Evolutionary conservation across 495 filamentous ascomycete genomes (phyloP).

Genomic region (Chlorociboria aeruginascens): DNA sequence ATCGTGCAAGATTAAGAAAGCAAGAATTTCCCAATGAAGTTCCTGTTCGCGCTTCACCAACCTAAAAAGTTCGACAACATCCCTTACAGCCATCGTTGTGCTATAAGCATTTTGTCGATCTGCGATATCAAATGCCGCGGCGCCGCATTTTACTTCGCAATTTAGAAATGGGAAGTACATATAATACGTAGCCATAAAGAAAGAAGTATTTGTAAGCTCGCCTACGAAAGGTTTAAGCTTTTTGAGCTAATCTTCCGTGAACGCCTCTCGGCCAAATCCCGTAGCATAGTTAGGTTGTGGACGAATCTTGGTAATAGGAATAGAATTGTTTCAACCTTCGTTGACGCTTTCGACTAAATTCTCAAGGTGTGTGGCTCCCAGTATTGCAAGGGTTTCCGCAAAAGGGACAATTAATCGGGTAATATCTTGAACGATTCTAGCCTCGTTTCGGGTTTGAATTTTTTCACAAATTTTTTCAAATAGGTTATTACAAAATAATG

Average conservation of each 20-base stretch:
- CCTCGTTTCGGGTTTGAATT: no score
- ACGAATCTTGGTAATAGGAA: no score
- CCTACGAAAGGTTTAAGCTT: conserved; percentile 28
- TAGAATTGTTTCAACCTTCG: no score
- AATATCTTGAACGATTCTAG: no score
- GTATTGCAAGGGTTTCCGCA: no score
- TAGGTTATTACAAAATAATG: no score
- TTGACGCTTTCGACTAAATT: no score
- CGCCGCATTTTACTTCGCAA: conserved; percentile 27
- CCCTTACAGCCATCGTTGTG: conserved; percentile 27
- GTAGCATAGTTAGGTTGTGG: no score
- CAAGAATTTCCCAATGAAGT: conserved; percentile 25
- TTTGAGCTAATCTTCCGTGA: conserved; percentile 27
- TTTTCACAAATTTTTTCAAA: no score
- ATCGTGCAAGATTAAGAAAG: conserved; percentile 31
- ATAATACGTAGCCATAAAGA: conserved; percentile 25
- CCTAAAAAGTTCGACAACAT: conserved; percentile 23
- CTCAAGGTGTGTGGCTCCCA: no score
- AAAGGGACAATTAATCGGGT: no score
- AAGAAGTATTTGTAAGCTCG: conserved; percentile 15
- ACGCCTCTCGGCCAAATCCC: no score
- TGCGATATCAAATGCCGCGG: conserved; percentile 23
- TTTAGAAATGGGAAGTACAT: conserved; percentile 33
- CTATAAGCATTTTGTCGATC: conserved; percentile 29
- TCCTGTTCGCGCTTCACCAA: conserved; percentile 24